These are phyloP conservation scores for Baffinella frigidus DNA, from an alignment of 208 protist genomes.

Conservation along the genomic window DNA sequence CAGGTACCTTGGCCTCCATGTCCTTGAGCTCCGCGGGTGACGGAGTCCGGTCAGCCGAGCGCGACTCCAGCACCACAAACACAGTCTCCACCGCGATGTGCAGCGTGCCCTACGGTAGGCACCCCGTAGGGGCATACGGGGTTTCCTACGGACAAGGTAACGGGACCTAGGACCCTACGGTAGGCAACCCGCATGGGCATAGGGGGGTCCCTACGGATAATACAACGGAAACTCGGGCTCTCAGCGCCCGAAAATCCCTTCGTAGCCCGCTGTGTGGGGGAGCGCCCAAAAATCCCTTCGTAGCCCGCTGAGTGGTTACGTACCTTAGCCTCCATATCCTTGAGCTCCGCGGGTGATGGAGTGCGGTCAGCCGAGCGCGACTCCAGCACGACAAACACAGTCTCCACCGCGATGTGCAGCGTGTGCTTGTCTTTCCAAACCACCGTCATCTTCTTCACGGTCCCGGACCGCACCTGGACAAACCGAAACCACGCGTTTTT, in stretches of 20 bases:
- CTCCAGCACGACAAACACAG: constrained; percentile 16
- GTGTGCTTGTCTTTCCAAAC: constrained; percentile 32
- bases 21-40: not conserved
- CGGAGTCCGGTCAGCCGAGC: not conserved
- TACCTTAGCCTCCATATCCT: constrained; percentile 31
- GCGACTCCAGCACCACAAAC: constrained; percentile 3
- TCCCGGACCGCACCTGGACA: not conserved
- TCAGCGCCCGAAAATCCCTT: no score
- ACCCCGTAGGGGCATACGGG: no score
- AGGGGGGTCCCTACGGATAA: no score
- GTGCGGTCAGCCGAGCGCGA: not conserved
- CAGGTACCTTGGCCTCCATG: no score
- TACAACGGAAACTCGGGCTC: no score
- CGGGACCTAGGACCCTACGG: no score
- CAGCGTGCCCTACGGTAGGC: not conserved
- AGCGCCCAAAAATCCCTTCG: no score
- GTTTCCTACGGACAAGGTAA: no score
- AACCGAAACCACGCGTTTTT: no score
- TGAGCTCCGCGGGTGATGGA: not conserved
- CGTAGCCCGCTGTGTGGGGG: no score
- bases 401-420: not conserved
- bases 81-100: constrained; percentile 3
- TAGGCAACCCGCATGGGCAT: no score
- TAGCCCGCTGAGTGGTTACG: no score
- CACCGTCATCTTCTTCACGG: not conserved